Percentiles rank a stretch among this genome's conserved stretches.
Conservation (phyloP, 208 protist species). For the Leishmania arabica region DNA sequence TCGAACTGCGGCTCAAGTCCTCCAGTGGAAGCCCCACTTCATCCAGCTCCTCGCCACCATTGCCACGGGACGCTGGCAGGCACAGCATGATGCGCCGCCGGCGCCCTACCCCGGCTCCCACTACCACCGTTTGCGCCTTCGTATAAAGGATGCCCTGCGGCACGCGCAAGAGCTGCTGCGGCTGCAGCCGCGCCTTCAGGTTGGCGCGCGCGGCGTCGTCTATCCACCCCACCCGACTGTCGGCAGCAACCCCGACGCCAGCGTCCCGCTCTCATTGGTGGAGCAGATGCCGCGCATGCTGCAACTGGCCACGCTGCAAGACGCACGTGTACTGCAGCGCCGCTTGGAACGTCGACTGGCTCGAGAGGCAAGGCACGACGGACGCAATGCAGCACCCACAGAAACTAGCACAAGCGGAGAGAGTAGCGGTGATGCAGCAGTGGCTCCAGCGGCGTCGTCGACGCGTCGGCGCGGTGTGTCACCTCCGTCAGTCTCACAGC, state of each 20-base stretch:
- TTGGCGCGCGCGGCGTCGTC: conserved; percentile 18
- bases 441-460: background rate
- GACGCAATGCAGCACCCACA: background rate
- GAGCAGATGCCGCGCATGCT: conserved; percentile 25
- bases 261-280: conserved; percentile 18
- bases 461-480: background rate
- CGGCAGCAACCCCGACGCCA: background rate
- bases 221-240: conserved; percentile 18
- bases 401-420: background rate
- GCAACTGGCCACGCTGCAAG: conserved; percentile 31
- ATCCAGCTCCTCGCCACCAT: conserved; percentile 33
- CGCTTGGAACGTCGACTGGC: conserved; percentile 7
- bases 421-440: background rate
- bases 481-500: background rate
- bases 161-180: conserved; percentile 31
- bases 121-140: conserved; percentile 27
- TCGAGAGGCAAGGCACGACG: background rate
- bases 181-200: conserved; percentile 21
- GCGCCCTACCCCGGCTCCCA: conserved; percentile 21
- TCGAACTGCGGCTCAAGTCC: conserved; percentile 17
- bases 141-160: conserved; percentile 7
- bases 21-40: conserved; percentile 33
- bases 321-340: conserved; percentile 7
- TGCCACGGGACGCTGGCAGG: conserved; percentile 34
- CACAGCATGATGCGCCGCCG: conserved; percentile 3